Conservation (phyloP, 2,329 filamentous ascomycete genomes). For the Sclerotinia trifoliorum region DNA sequence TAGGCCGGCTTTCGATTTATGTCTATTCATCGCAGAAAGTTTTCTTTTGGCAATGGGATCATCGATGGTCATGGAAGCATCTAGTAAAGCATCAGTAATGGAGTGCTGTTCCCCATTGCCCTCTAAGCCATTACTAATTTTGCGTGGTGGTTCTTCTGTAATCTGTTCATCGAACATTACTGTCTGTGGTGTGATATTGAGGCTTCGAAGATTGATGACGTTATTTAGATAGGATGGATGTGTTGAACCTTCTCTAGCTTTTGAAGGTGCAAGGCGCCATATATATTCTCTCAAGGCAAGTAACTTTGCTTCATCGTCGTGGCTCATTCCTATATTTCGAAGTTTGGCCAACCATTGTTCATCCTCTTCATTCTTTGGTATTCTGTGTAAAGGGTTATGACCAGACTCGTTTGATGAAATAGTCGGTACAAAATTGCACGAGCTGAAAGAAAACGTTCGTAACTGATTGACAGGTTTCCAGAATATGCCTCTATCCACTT, state of each 20-base stretch:
- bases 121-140: slow-evolving; percentile 41
- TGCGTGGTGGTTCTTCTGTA: slow-evolving; percentile 45
- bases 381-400: slow-evolving; percentile 57
- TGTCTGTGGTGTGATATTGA: slow-evolving; percentile 80
- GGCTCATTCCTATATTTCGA: slow-evolving; percentile 75
- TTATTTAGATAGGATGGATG: slow-evolving; percentile 55
- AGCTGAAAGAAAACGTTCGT: slow-evolving; percentile 65
- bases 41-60: slow-evolving; percentile 57
- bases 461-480: slow-evolving; percentile 77
- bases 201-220: slow-evolving; percentile 70
- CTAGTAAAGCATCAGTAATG: slow-evolving; percentile 84
- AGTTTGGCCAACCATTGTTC: slow-evolving; percentile 88
- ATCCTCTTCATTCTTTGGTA: slow-evolving; percentile 84
- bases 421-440: slow-evolving; percentile 52
- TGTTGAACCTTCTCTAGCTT: slow-evolving; percentile 39
- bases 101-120: slow-evolving; percentile 55
- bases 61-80: slow-evolving; percentile 87
- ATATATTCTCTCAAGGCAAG: slow-evolving; percentile 86
- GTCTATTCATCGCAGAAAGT: slow-evolving; percentile 52
- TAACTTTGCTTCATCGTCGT: slow-evolving; percentile 87
- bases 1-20: slow-evolving; percentile 46
- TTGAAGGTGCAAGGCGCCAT: slow-evolving; percentile 77
- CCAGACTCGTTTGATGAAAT: slow-evolving; percentile 58
- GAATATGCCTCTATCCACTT: slow-evolving; percentile 77
- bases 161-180: slow-evolving; percentile 84